Base-by-base conservation (phyloP, 176 grass and related monocot genomes). In the Triticum monococcum region DNA sequence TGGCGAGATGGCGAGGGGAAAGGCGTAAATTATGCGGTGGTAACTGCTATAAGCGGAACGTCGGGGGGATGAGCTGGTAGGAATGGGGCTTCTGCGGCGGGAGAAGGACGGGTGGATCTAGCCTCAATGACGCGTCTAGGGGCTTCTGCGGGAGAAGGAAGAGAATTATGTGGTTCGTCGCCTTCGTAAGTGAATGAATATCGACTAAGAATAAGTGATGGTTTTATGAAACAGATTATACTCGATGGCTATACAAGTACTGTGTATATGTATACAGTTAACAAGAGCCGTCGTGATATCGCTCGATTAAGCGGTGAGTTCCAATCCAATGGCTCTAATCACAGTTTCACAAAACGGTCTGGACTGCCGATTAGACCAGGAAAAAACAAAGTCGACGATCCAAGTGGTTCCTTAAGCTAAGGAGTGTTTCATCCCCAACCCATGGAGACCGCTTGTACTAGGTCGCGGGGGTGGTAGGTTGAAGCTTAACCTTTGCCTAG, bases 101-200 rank as follows among this genome's bases (percentile, higher is more conserved):
- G 18, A 22, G 17, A 59, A 59, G 18, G 28, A 54, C 4, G 8
- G 35, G 28, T 9, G 64, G 40, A n/a, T 59, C 20, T 59, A 3
- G 7, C 56, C 2, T 59, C 2, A 7, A 59, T 9, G 56, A 59
- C 20, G 0, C 7, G 0, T n/a, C 0, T 59, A 7, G 16, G 56
- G 17, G 18, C 18, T 22, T 59, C 0, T 20, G 0, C 0, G 2
- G 56, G 7, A 1, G 17, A 9, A n/a, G 18, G 28, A 54, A 35
- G 3, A 46, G 38, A 10, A 2, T 18, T 48, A 7, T 18, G 7
- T 22, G 10, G 18, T 1, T 18, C 3, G 9, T 10, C 1, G 0
- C 0, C 0, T 0, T 0, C 17, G 0, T 4, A 61, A 9, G 17
- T 72, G 0, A 1, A 72, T 20, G 14, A 17, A 38, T 43, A 12